These are phyloP conservation scores for Arabis alpina DNA, from an alignment of 345 rosid genomes.

Conservation along the genomic window DNA sequence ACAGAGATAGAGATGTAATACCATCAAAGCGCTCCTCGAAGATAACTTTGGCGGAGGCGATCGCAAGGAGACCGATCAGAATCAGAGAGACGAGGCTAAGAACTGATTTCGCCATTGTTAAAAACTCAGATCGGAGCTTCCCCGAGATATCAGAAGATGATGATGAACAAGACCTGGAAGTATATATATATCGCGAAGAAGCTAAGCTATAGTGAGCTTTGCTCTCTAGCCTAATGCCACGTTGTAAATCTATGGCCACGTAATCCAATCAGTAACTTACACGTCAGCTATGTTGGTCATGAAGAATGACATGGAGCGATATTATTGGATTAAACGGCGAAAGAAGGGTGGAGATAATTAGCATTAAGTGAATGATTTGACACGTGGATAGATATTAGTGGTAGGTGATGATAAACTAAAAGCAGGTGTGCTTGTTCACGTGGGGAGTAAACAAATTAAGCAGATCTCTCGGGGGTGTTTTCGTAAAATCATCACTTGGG, in stretches of 20 bases:
- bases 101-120: slow-evolving; percentile 51
- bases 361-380: neutral
- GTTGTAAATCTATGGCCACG: slow-evolving; percentile 22
- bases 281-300: slow-evolving; percentile 45
- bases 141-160: slow-evolving; percentile 1
- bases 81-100: slow-evolving; percentile 44
- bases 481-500: slow-evolving; percentile 25
- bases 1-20: slow-evolving; percentile 33
- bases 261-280: slow-evolving; percentile 13
- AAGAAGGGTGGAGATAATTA: slow-evolving; percentile 14
- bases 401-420: slow-evolving; percentile 10
- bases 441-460: slow-evolving; percentile 25
- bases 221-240: slow-evolving; percentile 17
- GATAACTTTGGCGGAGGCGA: slow-evolving; percentile 70
- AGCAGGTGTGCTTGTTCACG: slow-evolving; percentile 35
- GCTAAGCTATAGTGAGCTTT: slow-evolving; percentile 24
- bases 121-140: slow-evolving; percentile 38
- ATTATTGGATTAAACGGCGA: slow-evolving; percentile 40
- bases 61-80: slow-evolving; percentile 48
- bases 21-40: slow-evolving; percentile 96
- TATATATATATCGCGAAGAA: slow-evolving; percentile 13
- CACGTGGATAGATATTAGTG: slow-evolving; percentile 34
- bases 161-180: slow-evolving; percentile 25
- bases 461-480: slow-evolving; percentile 36
- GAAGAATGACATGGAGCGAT: slow-evolving; percentile 42